Percentiles rank a stretch among this genome's conserved stretches.
These are phyloP conservation scores for Biscutella auriculata DNA, from an alignment of 441 rosid species.

Conservation along the genomic window DNA sequence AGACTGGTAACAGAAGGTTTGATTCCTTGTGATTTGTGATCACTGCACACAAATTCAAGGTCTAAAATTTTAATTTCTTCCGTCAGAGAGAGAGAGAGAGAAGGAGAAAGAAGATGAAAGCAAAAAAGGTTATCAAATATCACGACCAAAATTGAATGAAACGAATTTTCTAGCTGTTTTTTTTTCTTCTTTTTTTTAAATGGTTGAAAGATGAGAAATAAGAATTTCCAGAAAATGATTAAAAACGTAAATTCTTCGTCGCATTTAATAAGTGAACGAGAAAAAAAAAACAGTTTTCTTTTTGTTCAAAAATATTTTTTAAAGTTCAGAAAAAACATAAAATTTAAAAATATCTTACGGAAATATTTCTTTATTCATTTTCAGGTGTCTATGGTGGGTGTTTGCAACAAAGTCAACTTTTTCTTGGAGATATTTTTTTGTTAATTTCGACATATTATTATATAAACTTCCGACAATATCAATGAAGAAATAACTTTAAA, in stretches of 20 bases:
- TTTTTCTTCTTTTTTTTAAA: too few relatives aligned
- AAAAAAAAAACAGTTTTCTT: too few relatives aligned
- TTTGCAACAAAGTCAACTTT: too few relatives aligned
- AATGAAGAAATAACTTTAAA: too few relatives aligned
- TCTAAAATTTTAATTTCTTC: not conserved
- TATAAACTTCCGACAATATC: too few relatives aligned
- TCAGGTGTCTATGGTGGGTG: too few relatives aligned
- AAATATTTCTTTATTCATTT: too few relatives aligned
- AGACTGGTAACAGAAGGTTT: constrained; percentile 12
- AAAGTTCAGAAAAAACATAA: too few relatives aligned
- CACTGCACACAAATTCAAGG: not conserved
- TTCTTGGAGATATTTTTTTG: too few relatives aligned
- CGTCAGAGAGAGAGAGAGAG: not conserved
- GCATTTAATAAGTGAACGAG: constrained; percentile 3
- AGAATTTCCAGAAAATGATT: constrained; percentile 9
- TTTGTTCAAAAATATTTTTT: too few relatives aligned
- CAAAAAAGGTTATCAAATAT: not conserved
- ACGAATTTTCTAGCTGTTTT: not conserved
- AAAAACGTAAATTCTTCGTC: constrained; percentile 1
- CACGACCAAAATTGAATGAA: not conserved
- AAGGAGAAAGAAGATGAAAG: not conserved
- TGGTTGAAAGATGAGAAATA: not conserved
- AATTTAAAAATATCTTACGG: too few relatives aligned
- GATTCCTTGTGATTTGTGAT: constrained; percentile 6
- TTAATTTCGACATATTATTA: too few relatives aligned